These are phyloP conservation scores for Zasmidium angulare DNA, from an alignment of 2,329 filamentous ascomycete genomes.

Conservation along the genomic window DNA sequence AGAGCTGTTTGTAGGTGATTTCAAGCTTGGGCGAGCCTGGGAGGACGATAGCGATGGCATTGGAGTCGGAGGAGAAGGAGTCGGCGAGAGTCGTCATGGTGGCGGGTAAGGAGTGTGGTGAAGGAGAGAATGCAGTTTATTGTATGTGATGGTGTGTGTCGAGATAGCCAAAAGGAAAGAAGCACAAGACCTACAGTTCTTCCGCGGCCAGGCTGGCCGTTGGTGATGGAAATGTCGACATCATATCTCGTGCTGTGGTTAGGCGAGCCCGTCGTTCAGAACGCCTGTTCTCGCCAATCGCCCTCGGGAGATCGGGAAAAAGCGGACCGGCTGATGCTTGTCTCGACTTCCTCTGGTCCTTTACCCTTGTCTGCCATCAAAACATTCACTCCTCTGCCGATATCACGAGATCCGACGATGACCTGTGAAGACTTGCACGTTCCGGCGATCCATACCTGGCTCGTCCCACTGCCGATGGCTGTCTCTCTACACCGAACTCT, in stretches of 20 bases:
- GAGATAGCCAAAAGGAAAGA: background rate
- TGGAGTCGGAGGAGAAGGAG: slow-evolving; percentile 54
- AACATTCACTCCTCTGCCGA: background rate
- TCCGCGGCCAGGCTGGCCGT: background rate
- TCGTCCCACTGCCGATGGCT: too few species aligned
- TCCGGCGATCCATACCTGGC: too few species aligned
- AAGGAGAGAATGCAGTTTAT: background rate
- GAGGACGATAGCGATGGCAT: slow-evolving; percentile 68
- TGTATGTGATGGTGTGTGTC: background rate
- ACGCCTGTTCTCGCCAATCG: background rate
- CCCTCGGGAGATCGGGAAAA: background rate
- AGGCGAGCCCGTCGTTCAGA: background rate
- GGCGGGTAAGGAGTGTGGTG: background rate
- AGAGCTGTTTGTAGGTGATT: slow-evolving; percentile 69
- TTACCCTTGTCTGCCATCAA: too few species aligned
- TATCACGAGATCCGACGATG: background rate
- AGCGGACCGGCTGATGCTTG: background rate
- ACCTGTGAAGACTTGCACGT: too few species aligned
- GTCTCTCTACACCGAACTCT: too few species aligned
- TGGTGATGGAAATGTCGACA: background rate
- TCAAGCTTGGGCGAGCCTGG: slow-evolving; percentile 65
- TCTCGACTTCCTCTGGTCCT: background rate
- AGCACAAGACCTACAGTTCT: background rate
- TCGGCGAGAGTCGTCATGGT: slow-evolving; percentile 59
- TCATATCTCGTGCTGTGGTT: background rate